Conservation (phyloP, 2,329 filamentous ascomycete genomes). For the Chaetomiaceae sp. region DNA sequence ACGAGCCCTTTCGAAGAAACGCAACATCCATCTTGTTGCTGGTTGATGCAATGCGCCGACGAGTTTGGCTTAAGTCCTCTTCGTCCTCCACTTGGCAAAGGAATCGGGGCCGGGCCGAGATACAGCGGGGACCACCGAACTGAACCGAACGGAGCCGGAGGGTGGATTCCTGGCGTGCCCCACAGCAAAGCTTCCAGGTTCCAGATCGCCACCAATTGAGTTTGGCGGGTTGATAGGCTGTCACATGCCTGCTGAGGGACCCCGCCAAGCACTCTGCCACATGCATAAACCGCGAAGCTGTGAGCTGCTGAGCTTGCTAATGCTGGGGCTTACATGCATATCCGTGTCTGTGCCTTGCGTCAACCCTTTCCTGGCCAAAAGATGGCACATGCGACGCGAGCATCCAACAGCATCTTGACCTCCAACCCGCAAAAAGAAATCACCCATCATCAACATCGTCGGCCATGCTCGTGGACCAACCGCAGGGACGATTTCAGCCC, state of each 20-base stretch:
- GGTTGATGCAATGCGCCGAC: too few relatives aligned
- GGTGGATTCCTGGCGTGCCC: too few relatives aligned
- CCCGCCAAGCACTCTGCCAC: neutral
- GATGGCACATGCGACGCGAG: constrained; percentile 4
- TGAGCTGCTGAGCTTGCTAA: neutral
- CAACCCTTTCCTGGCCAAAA: constrained; percentile 1
- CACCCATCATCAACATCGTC: neutral
- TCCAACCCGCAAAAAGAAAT: neutral
- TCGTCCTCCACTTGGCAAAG: too few relatives aligned
- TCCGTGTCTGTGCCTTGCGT: neutral
- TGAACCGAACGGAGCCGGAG: too few relatives aligned
- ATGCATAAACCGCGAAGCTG: constrained; percentile 8
- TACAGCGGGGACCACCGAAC: too few relatives aligned
- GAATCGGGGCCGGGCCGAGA: too few relatives aligned
- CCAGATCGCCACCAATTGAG: too few relatives aligned
- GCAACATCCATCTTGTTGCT: too few relatives aligned
- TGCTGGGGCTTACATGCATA: constrained; percentile 12
- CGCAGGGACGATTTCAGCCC: constrained; percentile 1
- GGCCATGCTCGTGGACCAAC: neutral
- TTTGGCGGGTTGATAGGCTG: constrained; percentile 4
- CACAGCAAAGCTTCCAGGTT: too few relatives aligned
- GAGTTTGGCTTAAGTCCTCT: too few relatives aligned
- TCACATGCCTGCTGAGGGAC: constrained; percentile 8
- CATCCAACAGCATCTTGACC: neutral
- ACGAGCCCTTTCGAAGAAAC: too few relatives aligned